Conservation (phyloP, 331 rosid species). For the Pyrus hybrid region DNA sequence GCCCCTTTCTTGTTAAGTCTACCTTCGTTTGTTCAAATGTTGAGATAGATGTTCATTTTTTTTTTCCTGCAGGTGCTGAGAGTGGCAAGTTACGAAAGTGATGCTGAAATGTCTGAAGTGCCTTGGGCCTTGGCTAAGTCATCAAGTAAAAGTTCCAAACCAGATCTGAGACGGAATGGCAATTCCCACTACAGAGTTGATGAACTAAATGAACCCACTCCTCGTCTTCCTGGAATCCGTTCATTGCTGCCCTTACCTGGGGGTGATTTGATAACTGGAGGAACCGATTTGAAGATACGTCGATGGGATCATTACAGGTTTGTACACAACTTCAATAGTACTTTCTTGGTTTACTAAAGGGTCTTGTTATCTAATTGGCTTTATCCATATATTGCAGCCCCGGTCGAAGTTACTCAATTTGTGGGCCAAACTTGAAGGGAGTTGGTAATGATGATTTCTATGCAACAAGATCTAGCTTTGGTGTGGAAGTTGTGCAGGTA, state of each 20-base stretch:
- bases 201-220: slow-evolving; percentile 81
- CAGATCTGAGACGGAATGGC: slow-evolving; percentile 63
- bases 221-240: slow-evolving; percentile 84
- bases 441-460: slow-evolving; percentile 68
- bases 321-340: slow-evolving; percentile 14
- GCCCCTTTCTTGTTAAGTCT: background rate
- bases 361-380: slow-evolving; percentile 1
- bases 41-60: background rate
- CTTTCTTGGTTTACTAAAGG: slow-evolving; percentile 8
- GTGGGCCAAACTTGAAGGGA: slow-evolving; percentile 90
- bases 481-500: slow-evolving; percentile 98
- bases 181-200: slow-evolving; percentile 81
- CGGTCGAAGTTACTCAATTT: slow-evolving; percentile 75
- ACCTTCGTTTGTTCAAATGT: background rate
- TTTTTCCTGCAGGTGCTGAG: slow-evolving; percentile 47
- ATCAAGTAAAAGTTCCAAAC: slow-evolving; percentile 46
- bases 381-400: slow-evolving; percentile 49
- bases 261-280: slow-evolving; percentile 90
- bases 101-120: slow-evolving; percentile 67
- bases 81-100: slow-evolving; percentile 64
- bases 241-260: slow-evolving; percentile 95
- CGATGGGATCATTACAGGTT: slow-evolving; percentile 95
- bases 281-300: slow-evolving; percentile 95
- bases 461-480: slow-evolving; percentile 69
- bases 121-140: slow-evolving; percentile 92